Conservation (phyloP, 352 stramenopile species). For the Nothophytophthora sp. region DNA sequence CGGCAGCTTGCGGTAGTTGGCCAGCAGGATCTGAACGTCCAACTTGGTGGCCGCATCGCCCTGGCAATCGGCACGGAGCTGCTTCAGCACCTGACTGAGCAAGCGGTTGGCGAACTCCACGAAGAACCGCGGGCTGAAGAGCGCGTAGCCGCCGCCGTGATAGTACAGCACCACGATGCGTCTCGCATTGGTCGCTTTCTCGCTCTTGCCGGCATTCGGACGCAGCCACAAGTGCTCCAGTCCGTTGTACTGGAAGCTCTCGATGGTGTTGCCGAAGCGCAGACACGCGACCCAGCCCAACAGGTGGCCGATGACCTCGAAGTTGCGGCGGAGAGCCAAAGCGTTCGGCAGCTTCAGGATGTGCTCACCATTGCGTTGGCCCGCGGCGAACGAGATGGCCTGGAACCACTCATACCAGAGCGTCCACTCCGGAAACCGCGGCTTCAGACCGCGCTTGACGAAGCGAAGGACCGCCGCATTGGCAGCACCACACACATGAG, state of each 20-base stretch:
- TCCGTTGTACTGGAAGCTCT: constrained; percentile 40
- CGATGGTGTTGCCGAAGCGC: constrained; percentile 15
- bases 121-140: constrained; percentile 57
- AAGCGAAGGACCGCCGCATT: constrained; percentile 23
- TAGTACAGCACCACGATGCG: constrained; percentile 55
- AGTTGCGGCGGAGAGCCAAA: constrained; percentile 32
- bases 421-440: constrained; percentile 44
- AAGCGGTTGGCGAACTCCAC: constrained; percentile 47
- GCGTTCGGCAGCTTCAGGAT: constrained; percentile 43
- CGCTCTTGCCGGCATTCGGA: neutral
- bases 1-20: constrained; percentile 69
- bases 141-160: constrained; percentile 58
- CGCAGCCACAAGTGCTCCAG: constrained; percentile 59
- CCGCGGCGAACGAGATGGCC: constrained; percentile 29
- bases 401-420: constrained; percentile 45
- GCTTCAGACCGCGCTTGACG: constrained; percentile 17
- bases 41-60: constrained; percentile 3
- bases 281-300: constrained; percentile 31
- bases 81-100: constrained; percentile 16
- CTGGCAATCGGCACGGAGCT: constrained; percentile 7
- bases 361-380: constrained; percentile 25
- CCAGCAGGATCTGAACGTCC: constrained; percentile 53
- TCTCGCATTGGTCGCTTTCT: neutral
- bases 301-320: constrained; percentile 32
- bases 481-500: constrained; percentile 17